Conservation (phyloP, 1,284 basidiomycete species). For the Neonothopanus nambi region DNA sequence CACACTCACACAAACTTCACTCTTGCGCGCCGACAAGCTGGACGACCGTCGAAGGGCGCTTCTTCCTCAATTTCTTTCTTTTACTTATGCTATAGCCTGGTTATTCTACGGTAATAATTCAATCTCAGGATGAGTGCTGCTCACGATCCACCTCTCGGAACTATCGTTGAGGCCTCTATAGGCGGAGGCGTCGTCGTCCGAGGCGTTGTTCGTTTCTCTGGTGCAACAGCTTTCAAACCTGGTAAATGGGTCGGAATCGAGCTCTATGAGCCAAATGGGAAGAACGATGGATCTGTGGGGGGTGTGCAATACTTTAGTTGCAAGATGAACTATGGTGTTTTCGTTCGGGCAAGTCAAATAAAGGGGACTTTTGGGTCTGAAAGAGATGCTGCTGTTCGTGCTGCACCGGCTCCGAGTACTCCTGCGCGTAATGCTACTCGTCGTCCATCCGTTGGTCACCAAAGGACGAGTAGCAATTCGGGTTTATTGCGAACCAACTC, state of each 20-base stretch:
- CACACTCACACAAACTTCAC: no score
- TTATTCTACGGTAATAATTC: no score
- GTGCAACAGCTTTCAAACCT: slow-evolving; percentile 80
- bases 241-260: slow-evolving; percentile 97
- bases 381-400: slow-evolving; percentile 36
- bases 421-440: slow-evolving; percentile 6
- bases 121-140: not conserved
- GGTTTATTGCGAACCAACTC: slow-evolving; percentile 38
- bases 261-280: slow-evolving; percentile 80
- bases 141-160: slow-evolving; percentile 49
- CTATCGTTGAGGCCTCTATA: slow-evolving; percentile 74
- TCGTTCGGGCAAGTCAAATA: slow-evolving; percentile 89
- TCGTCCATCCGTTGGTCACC: slow-evolving; percentile 37
- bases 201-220: slow-evolving; percentile 87
- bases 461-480: slow-evolving; percentile 39
- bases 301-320: slow-evolving; percentile 87
- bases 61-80: no score
- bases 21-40: no score
- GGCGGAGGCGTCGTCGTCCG: no score
- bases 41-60: no score
- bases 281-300: slow-evolving; percentile 93
- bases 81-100: no score
- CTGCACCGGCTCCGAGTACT: not conserved
- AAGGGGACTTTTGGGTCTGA: slow-evolving; percentile 55
- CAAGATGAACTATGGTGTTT: slow-evolving; percentile 79